Base-by-base conservation (phyloP, 148 eudicot genomes). In the Fagopyrum esculentum region DNA sequence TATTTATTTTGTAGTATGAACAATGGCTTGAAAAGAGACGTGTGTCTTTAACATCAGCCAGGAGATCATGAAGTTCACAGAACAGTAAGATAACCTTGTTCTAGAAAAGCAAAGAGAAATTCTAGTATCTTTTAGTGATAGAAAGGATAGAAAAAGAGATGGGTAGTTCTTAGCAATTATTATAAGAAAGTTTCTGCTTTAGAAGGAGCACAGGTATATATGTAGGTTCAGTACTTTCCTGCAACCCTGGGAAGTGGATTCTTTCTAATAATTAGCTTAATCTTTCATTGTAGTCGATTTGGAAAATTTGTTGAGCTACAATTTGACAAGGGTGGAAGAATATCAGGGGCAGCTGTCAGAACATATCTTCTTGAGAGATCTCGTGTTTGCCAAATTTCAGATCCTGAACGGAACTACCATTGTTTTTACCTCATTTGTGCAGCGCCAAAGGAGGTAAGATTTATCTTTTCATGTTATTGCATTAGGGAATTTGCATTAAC, bases 341-440 rank as follows among this genome's bases (percentile, higher is more conserved):
- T 92, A 80, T 92, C 97, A n/a, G 97, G 97, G 78, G 97, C 97
- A 76, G 97, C 97, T 76, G 89, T 92, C 80, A 82, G 97, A 78
- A 92, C 97, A n/a, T 92, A 92, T 78, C 97, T 92, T 80, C 97
- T 92, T 13, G 97, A 92, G 84, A 88, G 97, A 83, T 92, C 97
- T 71, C 74, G 78, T 66, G 78, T 76, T 50, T 76, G 78, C 73
- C 78, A 76, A 51, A 47, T 76, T 76, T 76, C 78, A 4, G 78
- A 76, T 76, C 73, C 78, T 43, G 78, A 76, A 47, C 78, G 73
- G 9, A 76, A 76, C 51, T 76, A 76, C 64, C 78, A 76, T 15
- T 76, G 78, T 19, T 76, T 76, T 69, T 76, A 76, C 61, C 78
- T 76, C 70, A 73, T 76, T 69, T 76, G 78, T 50, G 73, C 78